Percentiles rank a stretch among this genome's conserved stretches.
Conservation (phyloP, 306 rosid genomes). For the Malus fusca region DNA sequence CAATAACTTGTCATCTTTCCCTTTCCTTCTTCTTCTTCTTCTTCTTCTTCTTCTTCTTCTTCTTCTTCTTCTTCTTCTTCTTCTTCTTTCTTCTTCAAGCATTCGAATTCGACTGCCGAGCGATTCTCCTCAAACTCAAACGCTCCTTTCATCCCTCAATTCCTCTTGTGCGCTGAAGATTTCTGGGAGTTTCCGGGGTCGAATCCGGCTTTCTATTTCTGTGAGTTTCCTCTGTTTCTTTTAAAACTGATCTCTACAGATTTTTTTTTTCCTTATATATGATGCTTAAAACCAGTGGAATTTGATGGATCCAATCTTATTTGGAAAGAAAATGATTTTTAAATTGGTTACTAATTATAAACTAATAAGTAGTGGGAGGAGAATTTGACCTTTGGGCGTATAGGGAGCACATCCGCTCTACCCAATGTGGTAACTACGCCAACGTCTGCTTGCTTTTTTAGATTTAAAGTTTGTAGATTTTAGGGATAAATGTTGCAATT, state of each 20-base stretch:
- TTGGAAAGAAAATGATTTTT: neutral
- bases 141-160: constrained; percentile 2
- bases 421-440: no score
- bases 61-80: neutral
- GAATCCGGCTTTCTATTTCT: neutral
- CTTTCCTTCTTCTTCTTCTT: neutral
- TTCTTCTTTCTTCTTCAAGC: neutral
- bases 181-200: neutral
- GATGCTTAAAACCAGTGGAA: neutral
- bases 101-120: neutral
- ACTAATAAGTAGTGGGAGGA: no score
- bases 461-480: neutral
- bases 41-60: neutral
- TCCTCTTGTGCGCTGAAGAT: neutral
- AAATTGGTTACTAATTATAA: neutral
- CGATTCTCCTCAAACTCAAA: neutral
- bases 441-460: neutral
- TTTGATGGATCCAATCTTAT: neutral
- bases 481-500: neutral
- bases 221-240: constrained; percentile 2
- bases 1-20: constrained; percentile 4
- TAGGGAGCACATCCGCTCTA: no score
- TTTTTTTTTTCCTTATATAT: neutral
- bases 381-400: no score
- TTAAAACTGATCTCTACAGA: neutral